A percentile compares a stretch with the other conserved stretches of the same genome.
These are phyloP conservation scores for Brasilioporus rufonigricans DNA, from an alignment of 768 basidiomycete species.

Conservation along the genomic window DNA sequence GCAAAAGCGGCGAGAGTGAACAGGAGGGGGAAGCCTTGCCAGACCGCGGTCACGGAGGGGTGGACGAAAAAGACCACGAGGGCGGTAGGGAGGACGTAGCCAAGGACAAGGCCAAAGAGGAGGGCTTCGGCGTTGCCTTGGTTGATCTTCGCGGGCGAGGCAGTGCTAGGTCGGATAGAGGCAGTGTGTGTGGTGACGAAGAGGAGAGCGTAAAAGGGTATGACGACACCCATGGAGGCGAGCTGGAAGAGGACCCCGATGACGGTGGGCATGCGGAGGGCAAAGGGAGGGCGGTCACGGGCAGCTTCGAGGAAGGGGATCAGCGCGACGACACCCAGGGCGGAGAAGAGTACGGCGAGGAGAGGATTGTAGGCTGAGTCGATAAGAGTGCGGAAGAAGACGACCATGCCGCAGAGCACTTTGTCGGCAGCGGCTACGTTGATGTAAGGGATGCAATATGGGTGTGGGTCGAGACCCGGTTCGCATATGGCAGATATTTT, in stretches of 20 bases:
- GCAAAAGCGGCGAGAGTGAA: constrained; percentile 39
- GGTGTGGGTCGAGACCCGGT: constrained; percentile 10
- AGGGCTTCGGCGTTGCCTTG: constrained; percentile 51
- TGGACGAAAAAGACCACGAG: constrained; percentile 43
- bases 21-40: constrained; percentile 54
- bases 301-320: constrained; percentile 46
- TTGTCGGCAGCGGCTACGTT: constrained; percentile 36
- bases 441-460: constrained; percentile 42
- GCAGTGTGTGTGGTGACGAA: constrained; percentile 42
- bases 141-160: constrained; percentile 31
- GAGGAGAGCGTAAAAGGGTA: constrained; percentile 48
- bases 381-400: constrained; percentile 42
- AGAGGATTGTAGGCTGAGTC: constrained; percentile 15
- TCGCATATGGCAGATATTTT: constrained; percentile 36
- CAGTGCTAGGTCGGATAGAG: background rate
- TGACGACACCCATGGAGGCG: constrained; percentile 40
- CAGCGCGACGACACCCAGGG: constrained; percentile 25
- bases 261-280: constrained; percentile 41
- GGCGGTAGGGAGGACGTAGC: constrained; percentile 45
- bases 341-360: constrained; percentile 13
- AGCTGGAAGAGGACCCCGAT: constrained; percentile 43
- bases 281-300: constrained; percentile 33
- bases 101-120: constrained; percentile 46
- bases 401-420: constrained; percentile 42
- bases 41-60: constrained; percentile 46